Base-by-base conservation (phyloP, 2,329 filamentous ascomycete genomes). In the Epichloe typhina region DNA sequence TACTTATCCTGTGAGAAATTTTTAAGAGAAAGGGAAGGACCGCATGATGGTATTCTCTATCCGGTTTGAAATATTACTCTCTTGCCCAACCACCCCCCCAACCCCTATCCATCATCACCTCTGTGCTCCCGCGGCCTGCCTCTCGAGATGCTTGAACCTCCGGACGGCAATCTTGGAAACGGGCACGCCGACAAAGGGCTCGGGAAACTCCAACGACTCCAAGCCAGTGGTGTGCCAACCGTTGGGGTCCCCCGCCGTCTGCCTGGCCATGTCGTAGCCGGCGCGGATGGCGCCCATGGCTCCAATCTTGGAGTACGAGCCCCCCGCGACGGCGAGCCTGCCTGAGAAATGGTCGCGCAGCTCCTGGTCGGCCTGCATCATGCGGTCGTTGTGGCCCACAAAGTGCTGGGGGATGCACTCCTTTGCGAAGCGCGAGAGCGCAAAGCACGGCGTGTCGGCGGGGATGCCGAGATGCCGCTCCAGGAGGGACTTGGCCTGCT, bases 371-470 rank as follows among this genome's bases (percentile, higher is more conserved):
- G 82, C 77, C 2, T 64, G 62, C 21, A 66, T 68, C 71, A 94
- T 79, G 53, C 78, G 75, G 8, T 71, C 65, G 26, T 77, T 67
- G 66, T 97, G 91, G 37, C 88, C 88, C 1, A 95, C 82, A 0
- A 75, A 77, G 65, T 95, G 94, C 68, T 98, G 93, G 11, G 93
- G 91, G 56, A 98, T 93, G 62, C 89, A 95, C 54, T 93, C 75
- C 53, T 71, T 64, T 55, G 74, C 75, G 45, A 78, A 62, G 51
- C 76, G 77, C 15, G 82, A 82, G 52, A 77, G 71, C 36, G 77
- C 76, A n/a, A 81, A 71, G 17, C 73, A 71, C 0, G 85, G 82
- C 26, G 77, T 69, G 21, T 79, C 76, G 0, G 61, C 56, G 17
- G 69, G 74, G 62, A 96, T 87, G 52, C 75, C 74, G 5, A 97